Percentiles rank a stretch among this genome's conserved stretches.
Conservation (phyloP, 1,139 yeast species). For the Blastobotrys buckinghamii region DNA sequence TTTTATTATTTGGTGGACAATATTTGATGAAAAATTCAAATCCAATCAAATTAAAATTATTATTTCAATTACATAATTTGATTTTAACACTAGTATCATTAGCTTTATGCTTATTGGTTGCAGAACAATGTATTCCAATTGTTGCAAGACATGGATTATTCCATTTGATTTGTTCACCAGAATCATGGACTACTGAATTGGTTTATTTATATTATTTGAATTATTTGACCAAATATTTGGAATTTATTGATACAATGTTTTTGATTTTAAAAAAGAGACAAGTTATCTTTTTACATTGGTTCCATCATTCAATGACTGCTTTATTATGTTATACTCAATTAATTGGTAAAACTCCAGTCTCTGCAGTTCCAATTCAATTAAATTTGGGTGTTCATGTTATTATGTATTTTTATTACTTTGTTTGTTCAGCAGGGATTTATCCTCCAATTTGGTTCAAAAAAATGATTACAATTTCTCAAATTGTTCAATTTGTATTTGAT, state of each 20-base stretch:
- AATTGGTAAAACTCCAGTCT: conserved; percentile 73
- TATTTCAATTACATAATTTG: conserved; percentile 79
- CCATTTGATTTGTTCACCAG: conserved; percentile 74
- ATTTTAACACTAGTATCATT: conserved; percentile 66
- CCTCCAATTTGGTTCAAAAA: conserved; percentile 32
- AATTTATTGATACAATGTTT: conserved; percentile 79
- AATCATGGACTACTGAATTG: conserved; percentile 81
- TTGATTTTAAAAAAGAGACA: conserved; percentile 89
- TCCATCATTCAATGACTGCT: conserved; percentile 99
- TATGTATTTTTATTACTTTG: conserved; percentile 97
- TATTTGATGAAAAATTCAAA: conserved; percentile 47
- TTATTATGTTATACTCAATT: conserved; percentile 90
- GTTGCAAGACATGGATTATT: conserved; percentile 69
- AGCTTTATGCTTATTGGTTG: conserved; percentile 56
- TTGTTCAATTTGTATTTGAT: conserved; percentile 87
- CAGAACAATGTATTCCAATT: conserved; percentile 86
- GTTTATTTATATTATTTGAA: conserved; percentile 62
- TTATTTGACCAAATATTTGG: conserved; percentile 46
- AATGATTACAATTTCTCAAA: conserved; percentile 94
- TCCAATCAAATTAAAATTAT: conserved; percentile 65
- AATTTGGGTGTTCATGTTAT: conserved; percentile 92
- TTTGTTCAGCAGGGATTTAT: conserved; percentile 78
- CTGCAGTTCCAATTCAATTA: conserved; percentile 90
- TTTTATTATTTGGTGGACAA: conserved; percentile 81
- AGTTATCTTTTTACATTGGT: conserved; percentile 79